phyloP scores from a whole-genome alignment of 305 asterid species.

The Petunia hybrid region DNA sequence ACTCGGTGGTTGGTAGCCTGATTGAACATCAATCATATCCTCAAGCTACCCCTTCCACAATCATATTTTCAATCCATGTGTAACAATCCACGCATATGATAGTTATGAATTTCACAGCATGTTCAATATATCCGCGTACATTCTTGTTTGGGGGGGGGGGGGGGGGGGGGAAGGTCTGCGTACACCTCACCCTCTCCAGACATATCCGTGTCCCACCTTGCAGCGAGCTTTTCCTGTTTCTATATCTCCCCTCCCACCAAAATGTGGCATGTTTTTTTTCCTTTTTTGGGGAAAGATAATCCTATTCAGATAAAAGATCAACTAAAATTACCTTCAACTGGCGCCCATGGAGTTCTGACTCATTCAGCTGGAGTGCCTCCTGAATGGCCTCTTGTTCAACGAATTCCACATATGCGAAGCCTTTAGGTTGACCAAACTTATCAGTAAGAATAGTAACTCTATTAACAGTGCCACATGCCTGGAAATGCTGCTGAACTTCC shows the following conservation, averaged over 20 bases:
- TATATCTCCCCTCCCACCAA: conserved; percentile 18
- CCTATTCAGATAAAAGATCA: conserved; percentile 10
- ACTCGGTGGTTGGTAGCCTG: not conserved
- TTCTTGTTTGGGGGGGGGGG: not conserved
- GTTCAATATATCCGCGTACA: not conserved
- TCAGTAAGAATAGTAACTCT: conserved; percentile 94
- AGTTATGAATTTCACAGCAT: not conserved
- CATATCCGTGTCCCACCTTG: not conserved
- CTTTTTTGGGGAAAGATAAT: not conserved
- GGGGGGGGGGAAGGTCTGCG: not conserved
- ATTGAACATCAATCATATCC: not conserved
- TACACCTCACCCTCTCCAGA: not conserved
- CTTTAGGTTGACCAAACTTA: conserved; percentile 95
- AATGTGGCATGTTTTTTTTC: not conserved
- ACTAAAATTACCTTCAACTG: conserved; percentile 70
- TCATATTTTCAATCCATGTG: not conserved
- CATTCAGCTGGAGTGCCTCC: conserved; percentile 84
- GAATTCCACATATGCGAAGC: conserved; percentile 94
- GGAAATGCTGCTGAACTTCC: conserved; percentile 96
- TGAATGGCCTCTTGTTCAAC: conserved; percentile 84
- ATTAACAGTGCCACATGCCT: conserved; percentile 88
- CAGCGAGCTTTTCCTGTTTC: conserved; percentile 15
- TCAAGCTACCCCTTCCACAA: not conserved
- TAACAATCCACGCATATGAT: not conserved
- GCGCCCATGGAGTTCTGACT: conserved; percentile 93